Conservation (phyloP, 345 rosid genomes). For the Schrenkiella parvula region DNA sequence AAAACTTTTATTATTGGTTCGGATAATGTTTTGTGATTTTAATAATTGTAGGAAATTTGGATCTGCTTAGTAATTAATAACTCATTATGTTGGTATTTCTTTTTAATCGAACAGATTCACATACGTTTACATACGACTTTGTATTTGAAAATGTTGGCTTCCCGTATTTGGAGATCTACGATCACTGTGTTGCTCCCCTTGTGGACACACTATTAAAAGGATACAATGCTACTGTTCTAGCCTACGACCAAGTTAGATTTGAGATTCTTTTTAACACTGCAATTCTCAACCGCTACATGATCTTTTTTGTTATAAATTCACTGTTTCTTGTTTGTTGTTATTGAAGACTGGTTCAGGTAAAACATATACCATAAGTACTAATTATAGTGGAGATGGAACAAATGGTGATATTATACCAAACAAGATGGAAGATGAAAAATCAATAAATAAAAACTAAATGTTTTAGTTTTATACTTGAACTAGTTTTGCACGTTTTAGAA, state of each 20-base stretch:
- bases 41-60: too few relatives aligned
- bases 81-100: not conserved
- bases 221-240: constrained; percentile 91
- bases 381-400: constrained; percentile 60
- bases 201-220: constrained; percentile 85
- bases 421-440: constrained; percentile 76
- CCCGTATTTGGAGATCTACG: constrained; percentile 45
- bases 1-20: too few relatives aligned
- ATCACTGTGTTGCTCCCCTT: constrained; percentile 78
- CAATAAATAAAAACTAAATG: too few relatives aligned
- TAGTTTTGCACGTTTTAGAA: too few relatives aligned
- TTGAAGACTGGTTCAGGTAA: constrained; percentile 91
- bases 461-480: too few relatives aligned
- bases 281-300: not conserved
- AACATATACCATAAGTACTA: constrained; percentile 95
- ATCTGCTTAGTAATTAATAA: not conserved
- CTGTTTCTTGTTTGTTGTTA: not conserved
- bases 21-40: too few relatives aligned
- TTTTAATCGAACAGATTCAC: constrained; percentile 53
- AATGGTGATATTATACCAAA: constrained; percentile 68
- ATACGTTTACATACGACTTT: constrained; percentile 74
- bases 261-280: not conserved
- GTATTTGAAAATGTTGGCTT: constrained; percentile 59
- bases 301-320: not conserved
- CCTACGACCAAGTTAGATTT: constrained; percentile 84